phyloP scores from a whole-genome alignment of 305 asterid species.

The Caryopteris hybrid region DNA sequence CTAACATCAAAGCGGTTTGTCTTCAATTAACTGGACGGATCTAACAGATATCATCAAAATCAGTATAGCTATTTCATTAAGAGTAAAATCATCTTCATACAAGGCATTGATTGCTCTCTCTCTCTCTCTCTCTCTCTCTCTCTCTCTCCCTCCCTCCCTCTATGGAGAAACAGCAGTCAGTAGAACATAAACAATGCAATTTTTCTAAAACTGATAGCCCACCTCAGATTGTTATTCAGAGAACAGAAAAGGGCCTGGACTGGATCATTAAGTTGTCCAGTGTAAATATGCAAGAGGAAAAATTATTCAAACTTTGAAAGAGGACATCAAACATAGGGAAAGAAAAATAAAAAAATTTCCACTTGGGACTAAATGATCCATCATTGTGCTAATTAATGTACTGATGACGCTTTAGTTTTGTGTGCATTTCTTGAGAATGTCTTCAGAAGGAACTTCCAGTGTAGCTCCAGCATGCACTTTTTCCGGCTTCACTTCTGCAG shows the following conservation, averaged over 20 bases:
- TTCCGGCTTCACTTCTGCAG: conserved; percentile 79
- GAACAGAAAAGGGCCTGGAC: too few species aligned
- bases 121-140: too few species aligned
- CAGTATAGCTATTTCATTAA: background rate
- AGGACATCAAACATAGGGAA: background rate
- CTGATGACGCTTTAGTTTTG: conserved; percentile 8
- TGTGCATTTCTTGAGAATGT: conserved; percentile 50
- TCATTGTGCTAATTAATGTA: background rate
- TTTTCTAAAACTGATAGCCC: too few species aligned
- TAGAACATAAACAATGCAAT: background rate
- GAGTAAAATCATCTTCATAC: too few species aligned
- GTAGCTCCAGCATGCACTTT: conserved; percentile 83
- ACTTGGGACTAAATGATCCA: background rate
- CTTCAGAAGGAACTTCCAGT: conserved; percentile 86
- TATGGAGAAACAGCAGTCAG: too few species aligned
- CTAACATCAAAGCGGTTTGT: too few species aligned
- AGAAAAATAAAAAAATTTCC: background rate
- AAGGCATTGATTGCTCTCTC: too few species aligned
- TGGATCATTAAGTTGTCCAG: too few species aligned
- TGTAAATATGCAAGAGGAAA: too few species aligned
- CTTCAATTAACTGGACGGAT: background rate
- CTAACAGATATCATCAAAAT: background rate
- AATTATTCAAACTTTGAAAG: too few species aligned
- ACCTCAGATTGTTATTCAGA: too few species aligned
- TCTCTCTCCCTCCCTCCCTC: too few species aligned